Evolutionary conservation across 2,329 filamentous ascomycete species (phyloP).

Genomic region (Chaetomiaceae sp.): DNA sequence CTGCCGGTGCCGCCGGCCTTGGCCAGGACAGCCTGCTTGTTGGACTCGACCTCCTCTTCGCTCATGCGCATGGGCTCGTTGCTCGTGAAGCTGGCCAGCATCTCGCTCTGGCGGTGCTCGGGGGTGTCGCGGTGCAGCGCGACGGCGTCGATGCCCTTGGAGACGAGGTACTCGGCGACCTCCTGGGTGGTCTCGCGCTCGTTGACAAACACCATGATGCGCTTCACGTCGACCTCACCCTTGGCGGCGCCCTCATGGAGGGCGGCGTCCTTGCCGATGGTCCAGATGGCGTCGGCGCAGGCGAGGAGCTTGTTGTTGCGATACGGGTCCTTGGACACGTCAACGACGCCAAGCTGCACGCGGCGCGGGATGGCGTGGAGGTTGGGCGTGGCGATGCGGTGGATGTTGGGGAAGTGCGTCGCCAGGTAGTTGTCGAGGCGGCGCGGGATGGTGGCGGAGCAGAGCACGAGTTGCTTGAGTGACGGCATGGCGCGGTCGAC

Average conservation of each 20-base stretch:
- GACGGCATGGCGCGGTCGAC: slow-evolving; percentile 78
- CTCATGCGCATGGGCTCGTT: slow-evolving; percentile 36
- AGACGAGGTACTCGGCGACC: slow-evolving; percentile 70
- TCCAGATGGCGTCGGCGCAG: slow-evolving; percentile 92
- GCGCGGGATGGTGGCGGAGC: slow-evolving; percentile 91
- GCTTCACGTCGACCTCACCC: slow-evolving; percentile 64
- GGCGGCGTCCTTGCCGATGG: slow-evolving; percentile 73
- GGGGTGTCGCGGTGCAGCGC: slow-evolving; percentile 81
- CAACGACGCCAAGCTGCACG: slow-evolving; percentile 88
- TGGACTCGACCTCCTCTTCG: slow-evolving; percentile 7
- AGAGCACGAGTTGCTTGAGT: slow-evolving; percentile 80
- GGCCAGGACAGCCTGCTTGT: slow-evolving; percentile 3
- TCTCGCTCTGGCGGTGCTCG: slow-evolving; percentile 71
- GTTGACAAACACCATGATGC: slow-evolving; percentile 94
- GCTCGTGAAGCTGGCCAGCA: slow-evolving; percentile 69
- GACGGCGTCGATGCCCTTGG: slow-evolving; percentile 84
- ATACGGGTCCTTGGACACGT: slow-evolving; percentile 89
- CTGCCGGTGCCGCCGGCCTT: slow-evolving; percentile 3
- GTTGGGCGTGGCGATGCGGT: slow-evolving; percentile 87
- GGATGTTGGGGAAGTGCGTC: slow-evolving; percentile 75
- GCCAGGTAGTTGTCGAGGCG: slow-evolving; percentile 83
- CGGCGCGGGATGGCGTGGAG: slow-evolving; percentile 92
- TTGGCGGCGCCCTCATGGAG: slow-evolving; percentile 53
- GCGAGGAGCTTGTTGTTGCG: slow-evolving; percentile 88
- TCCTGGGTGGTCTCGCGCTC: slow-evolving; percentile 85